Percentiles rank a stretch among this genome's conserved stretches.
phyloP scores from a whole-genome alignment of 2,329 filamentous ascomycete genomes.

The Gaeumannomyces tritici region DNA sequence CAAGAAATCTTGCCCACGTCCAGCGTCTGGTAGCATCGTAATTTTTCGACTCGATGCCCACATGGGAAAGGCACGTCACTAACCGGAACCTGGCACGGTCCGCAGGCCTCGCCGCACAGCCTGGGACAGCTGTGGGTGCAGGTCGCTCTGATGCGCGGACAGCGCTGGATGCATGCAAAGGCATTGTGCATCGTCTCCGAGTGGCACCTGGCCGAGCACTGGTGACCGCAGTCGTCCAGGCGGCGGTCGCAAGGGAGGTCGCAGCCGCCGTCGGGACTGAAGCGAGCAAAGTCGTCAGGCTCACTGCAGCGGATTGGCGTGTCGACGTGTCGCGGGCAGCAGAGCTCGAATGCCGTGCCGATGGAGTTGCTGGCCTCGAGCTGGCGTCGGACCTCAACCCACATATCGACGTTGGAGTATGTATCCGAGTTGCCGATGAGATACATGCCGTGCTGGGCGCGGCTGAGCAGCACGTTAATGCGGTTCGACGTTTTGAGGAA shows the following conservation, averaged over 20 bases:
- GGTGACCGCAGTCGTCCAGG: slow-evolving; percentile 34
- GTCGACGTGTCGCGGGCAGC: slow-evolving; percentile 51
- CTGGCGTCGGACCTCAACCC: slow-evolving; percentile 46
- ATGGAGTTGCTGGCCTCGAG: slow-evolving; percentile 35
- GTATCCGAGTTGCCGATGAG: slow-evolving; percentile 59
- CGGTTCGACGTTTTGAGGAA: slow-evolving; percentile 59
- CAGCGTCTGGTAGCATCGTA: slow-evolving; percentile 32
- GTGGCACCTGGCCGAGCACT: slow-evolving; percentile 35
- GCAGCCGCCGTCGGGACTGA: slow-evolving; percentile 56
- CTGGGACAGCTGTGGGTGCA: slow-evolving; percentile 35
- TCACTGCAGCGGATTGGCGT: slow-evolving; percentile 36
- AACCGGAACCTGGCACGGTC: slow-evolving; percentile 24
- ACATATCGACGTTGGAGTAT: slow-evolving; percentile 49
- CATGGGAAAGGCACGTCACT: slow-evolving; percentile 24
- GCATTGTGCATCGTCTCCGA: slow-evolving; percentile 35
- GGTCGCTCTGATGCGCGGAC: slow-evolving; percentile 27
- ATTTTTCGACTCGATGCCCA: slow-evolving; percentile 23
- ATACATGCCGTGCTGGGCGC: slow-evolving; percentile 62
- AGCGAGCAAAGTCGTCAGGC: slow-evolving; percentile 46
- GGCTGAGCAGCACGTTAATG: slow-evolving; percentile 59
- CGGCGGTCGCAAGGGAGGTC: slow-evolving; percentile 36
- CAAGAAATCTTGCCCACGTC: slow-evolving; percentile 39
- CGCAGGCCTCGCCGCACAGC: slow-evolving; percentile 33
- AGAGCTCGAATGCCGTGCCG: slow-evolving; percentile 39
- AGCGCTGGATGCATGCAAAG: slow-evolving; percentile 32